Evolutionary conservation across 805 yeast genomes (phyloP), one percentile per base, ranked within the genome.

Genomic region (Wickerhamiella slavikovae): DNA sequence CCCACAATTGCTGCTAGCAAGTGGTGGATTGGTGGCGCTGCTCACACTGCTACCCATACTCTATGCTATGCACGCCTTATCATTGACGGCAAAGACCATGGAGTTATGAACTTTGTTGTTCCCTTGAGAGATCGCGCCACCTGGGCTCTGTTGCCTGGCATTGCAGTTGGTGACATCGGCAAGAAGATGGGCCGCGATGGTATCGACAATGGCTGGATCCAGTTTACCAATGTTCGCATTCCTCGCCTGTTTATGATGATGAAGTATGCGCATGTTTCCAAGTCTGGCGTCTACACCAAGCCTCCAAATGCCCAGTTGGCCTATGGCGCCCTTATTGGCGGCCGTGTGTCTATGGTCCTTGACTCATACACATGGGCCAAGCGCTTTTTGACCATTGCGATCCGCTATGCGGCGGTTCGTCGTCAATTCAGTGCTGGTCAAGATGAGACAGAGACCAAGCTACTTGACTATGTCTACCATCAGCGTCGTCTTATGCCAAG

Each of bases 21-120:
- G 51, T 83, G 95, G 94, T 83, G 95, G 95, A 83, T 83, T 44
- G 95, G 95, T 28, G 95, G 95, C 43, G 94, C 94, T 24, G 94
- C 94, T 8, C 91, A 79, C 52, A 72, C 92, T 14, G 79, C 94
- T 4, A 79, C 83, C 17, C 94, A 83, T 55, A 60, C 79, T 15
- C 68, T 72, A n/a, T 75, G 69, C 16, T 83, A 71, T 50, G 94
- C 94, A 4, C 63, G 95, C 36, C 60, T 83, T 37, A 66, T 77
- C 30, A 80, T 79, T 18, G 59, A 72, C 27, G 85, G 77, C 20
- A 67, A 75, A 51, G 95, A 83, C 52, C 71, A 80, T 49, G 95
- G 95, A 27, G 93, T 83, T 32, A 79, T 78, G 55, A 76, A 83
- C 8, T 83, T 83, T 56, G 76, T 83, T 18, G 94, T 83, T 12